These are phyloP conservation scores for Apiotrichum veenhuisii DNA, from an alignment of 1,284 basidiomycete species.

Conservation along the genomic window DNA sequence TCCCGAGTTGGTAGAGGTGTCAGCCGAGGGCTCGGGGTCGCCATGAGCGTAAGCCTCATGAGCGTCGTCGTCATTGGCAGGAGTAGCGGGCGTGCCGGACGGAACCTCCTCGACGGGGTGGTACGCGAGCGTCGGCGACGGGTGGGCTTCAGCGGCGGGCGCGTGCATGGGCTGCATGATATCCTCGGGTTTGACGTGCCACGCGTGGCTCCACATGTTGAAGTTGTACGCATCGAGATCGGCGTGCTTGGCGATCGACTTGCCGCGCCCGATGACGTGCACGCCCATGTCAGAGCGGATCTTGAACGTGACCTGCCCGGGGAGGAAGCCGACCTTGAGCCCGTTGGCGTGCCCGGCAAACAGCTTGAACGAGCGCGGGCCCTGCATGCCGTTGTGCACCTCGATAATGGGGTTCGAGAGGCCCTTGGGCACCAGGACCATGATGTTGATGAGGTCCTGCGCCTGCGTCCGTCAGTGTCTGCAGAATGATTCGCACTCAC, in stretches of 20 bases:
- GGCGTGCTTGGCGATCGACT: slow-evolving; percentile 17
- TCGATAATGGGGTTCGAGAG: slow-evolving; percentile 14
- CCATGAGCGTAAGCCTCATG: too few relatives aligned
- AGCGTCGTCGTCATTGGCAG: too few relatives aligned
- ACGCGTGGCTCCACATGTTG: slow-evolving; percentile 47
- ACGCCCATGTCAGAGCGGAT: slow-evolving; percentile 19
- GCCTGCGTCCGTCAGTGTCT: slow-evolving; percentile 27
- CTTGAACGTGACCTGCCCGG: slow-evolving; percentile 37
- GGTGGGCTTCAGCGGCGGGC: not conserved
- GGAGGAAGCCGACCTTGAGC: slow-evolving; percentile 30
- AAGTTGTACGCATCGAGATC: slow-evolving; percentile 44
- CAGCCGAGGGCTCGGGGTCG: too few relatives aligned
- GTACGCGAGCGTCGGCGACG: not conserved
- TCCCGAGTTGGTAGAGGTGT: too few relatives aligned
- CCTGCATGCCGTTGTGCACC: slow-evolving; percentile 21
- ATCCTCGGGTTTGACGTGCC: slow-evolving; percentile 10
- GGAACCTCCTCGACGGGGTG: not conserved
- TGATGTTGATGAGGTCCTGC: slow-evolving; percentile 44
- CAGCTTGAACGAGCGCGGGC: slow-evolving; percentile 3
- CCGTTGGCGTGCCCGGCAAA: slow-evolving; percentile 25
- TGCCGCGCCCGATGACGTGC: slow-evolving; percentile 31
- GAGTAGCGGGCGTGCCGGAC: too few relatives aligned
- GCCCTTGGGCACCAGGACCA: slow-evolving; percentile 23
- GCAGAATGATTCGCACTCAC: slow-evolving; percentile 23
- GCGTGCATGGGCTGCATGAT: not conserved